Percentiles rank a stretch among this genome's conserved stretches.
phyloP scores from a whole-genome alignment of 768 basidiomycete species.

The Pleurotus ostreatus region DNA sequence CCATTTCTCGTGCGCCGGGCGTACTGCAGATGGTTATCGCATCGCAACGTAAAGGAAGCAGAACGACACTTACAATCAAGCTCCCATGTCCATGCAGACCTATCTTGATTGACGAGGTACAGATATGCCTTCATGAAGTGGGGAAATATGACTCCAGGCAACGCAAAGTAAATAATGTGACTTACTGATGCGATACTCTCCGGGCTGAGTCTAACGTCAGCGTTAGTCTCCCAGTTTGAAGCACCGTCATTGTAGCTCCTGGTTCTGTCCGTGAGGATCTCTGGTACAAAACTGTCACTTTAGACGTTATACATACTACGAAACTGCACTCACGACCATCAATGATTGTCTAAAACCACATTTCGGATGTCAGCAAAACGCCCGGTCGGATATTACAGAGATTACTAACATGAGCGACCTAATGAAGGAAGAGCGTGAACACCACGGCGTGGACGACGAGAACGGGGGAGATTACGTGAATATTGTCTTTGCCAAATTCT shows the following conservation, averaged over 20 bases:
- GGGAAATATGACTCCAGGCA: neutral
- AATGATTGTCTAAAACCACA: conserved; percentile 49
- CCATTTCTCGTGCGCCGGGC: conserved; percentile 46
- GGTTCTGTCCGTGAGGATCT: conserved; percentile 30
- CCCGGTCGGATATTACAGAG: neutral
- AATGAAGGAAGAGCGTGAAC: neutral
- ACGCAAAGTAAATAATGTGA: neutral
- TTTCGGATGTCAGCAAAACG: neutral
- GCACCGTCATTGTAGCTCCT: conserved; percentile 19
- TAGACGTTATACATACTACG: neutral
- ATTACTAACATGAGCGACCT: conserved; percentile 62
- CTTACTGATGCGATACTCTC: conserved; percentile 68
- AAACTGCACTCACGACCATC: conserved; percentile 47
- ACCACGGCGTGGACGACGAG: neutral
- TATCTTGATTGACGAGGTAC: conserved; percentile 63
- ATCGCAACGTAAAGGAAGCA: neutral
- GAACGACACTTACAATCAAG: conserved; percentile 57
- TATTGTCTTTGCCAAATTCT: conserved; percentile 71
- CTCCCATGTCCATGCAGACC: conserved; percentile 77
- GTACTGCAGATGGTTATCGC: conserved; percentile 22
- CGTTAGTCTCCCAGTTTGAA: conserved; percentile 38
- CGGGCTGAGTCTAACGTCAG: conserved; percentile 49
- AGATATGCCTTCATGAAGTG: conserved; percentile 49
- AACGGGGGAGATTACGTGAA: conserved; percentile 45
- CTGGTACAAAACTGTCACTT: conserved; percentile 17